Conservation (phyloP, 352 stramenopile genomes). For the Globisporangium solare region DNA sequence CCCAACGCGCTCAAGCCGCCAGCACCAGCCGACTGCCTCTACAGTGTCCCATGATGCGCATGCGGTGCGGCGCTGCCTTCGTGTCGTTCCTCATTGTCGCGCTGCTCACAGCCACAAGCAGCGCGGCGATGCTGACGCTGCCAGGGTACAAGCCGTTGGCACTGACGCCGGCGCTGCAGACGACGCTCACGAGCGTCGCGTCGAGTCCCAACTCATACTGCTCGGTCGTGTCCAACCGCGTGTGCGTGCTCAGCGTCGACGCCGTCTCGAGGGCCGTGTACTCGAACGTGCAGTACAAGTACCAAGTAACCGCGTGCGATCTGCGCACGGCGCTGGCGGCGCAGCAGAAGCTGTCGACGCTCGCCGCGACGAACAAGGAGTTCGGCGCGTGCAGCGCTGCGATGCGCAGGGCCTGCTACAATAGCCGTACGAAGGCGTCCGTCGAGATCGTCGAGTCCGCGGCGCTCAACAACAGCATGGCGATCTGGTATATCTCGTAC, state of each 20-base stretch:
- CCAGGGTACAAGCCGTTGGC: not conserved
- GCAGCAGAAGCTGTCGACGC: not conserved
- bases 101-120: not conserved
- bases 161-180: not conserved
- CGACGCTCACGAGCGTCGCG: not conserved
- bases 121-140: no score
- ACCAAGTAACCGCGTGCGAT: not conserved
- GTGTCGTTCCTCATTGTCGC: not conserved
- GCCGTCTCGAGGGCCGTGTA: no score
- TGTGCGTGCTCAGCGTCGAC: no score
- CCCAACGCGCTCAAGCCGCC: no score
- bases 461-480: no score
- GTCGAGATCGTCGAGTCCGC: not conserved
- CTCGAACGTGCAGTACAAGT: not conserved
- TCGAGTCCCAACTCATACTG: no score
- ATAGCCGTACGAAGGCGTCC: not conserved
- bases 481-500: no score
- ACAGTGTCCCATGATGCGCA: no score
- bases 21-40: no score
- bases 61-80: no score
- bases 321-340: not conserved
- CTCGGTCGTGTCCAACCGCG: no score
- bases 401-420: not conserved
- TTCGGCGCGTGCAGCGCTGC: not conserved
- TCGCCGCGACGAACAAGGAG: not conserved